phyloP scores from a whole-genome alignment of 345 rosid species.

The Cardiospermum halicacabum region DNA sequence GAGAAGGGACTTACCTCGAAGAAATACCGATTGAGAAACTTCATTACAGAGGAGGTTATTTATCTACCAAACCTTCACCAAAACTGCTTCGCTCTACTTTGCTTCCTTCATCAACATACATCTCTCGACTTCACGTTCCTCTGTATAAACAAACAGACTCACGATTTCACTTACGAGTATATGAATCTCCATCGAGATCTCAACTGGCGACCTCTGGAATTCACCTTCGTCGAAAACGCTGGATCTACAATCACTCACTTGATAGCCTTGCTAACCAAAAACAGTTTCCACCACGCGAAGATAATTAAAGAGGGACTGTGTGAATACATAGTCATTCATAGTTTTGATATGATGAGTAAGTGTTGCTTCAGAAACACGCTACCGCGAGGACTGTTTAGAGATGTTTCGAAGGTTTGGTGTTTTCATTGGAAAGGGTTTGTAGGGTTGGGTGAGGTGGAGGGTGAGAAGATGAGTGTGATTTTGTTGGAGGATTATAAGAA shows the following conservation, averaged over 20 bases:
- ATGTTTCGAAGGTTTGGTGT: not conserved
- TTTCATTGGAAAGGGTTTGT: not conserved
- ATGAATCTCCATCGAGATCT: not conserved
- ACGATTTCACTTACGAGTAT: not conserved
- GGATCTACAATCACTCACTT: no score
- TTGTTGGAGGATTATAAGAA: not conserved
- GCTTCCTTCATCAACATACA: not conserved
- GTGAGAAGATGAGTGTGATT: not conserved
- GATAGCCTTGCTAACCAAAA: not conserved
- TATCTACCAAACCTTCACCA: not conserved
- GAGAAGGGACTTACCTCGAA: not conserved
- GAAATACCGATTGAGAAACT: constrained; percentile 4
- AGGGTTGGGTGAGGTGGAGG: not conserved
- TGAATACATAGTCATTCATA: not conserved
- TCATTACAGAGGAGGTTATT: not conserved
- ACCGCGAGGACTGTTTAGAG: not conserved
- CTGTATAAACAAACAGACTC: no score
- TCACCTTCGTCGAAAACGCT: not conserved
- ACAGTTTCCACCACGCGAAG: not conserved
- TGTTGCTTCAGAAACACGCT: not conserved
- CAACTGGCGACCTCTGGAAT: not conserved
- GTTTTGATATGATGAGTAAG: not conserved
- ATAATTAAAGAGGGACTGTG: not conserved
- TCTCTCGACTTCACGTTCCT: not conserved
- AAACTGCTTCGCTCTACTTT: not conserved